Percentiles rank a stretch among this genome's conserved stretches.
These are phyloP conservation scores for Daedaleopsis sinensis DNA, from an alignment of 768 basidiomycete genomes.

Conservation along the genomic window DNA sequence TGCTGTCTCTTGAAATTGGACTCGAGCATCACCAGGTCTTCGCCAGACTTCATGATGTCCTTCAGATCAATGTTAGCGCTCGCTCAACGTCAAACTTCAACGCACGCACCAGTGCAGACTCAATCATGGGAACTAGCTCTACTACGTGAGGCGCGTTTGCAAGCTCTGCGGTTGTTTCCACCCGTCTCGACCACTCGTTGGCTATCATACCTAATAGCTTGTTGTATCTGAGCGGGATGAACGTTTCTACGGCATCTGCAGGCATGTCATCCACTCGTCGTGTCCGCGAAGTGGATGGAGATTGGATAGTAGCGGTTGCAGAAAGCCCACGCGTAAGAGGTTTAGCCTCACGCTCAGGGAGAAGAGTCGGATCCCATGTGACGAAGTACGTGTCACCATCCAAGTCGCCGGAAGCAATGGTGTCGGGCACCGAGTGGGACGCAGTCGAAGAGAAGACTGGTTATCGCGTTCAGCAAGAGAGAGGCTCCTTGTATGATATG, in stretches of 20 bases:
- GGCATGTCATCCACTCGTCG: constrained; percentile 3
- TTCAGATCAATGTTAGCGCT: neutral
- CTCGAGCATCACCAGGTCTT: constrained; percentile 9
- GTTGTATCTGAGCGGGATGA: constrained; percentile 16
- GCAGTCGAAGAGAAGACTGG: constrained; percentile 21
- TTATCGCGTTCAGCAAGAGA: neutral
- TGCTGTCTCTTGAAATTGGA: neutral
- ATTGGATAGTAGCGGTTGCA: neutral
- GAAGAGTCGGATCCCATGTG: constrained; percentile 16
- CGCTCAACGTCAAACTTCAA: neutral
- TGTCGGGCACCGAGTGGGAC: constrained; percentile 15
- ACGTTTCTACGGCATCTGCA: constrained; percentile 13
- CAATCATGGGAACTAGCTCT: constrained; percentile 12
- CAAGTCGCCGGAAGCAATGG: constrained; percentile 21
- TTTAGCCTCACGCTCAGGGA: neutral
- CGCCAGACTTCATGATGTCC: constrained; percentile 22
- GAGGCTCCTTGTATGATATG: too few species aligned
- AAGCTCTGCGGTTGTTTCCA: constrained; percentile 11
- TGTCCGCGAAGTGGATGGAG: too few species aligned
- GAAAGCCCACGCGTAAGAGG: constrained; percentile 3
- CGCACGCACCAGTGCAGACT: constrained; percentile 13
- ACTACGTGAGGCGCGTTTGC: constrained; percentile 7
- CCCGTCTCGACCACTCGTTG: constrained; percentile 13
- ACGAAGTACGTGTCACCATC: constrained; percentile 22
- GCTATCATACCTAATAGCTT: constrained; percentile 10